These are phyloP conservation scores for Sporothrix pseudoabietina DNA, from an alignment of 2,329 filamentous ascomycete species.

Conservation along the genomic window DNA sequence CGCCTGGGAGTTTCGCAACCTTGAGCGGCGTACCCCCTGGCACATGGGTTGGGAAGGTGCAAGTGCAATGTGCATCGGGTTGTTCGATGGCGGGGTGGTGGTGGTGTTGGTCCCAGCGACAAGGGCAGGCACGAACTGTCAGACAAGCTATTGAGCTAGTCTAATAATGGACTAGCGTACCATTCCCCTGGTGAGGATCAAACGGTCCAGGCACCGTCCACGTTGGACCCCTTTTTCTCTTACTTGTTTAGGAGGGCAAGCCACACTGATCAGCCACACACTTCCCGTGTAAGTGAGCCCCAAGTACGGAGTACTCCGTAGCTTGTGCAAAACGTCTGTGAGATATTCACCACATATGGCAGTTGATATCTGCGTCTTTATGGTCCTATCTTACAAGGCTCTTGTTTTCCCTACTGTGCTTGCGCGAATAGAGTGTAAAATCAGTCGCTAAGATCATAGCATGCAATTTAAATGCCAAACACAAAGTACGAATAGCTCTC, in stretches of 20 bases:
- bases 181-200: slow-evolving; percentile 12
- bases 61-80: neutral
- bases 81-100: neutral
- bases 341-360: neutral
- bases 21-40: slow-evolving; percentile 25
- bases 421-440: neutral
- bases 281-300: neutral
- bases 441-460: neutral
- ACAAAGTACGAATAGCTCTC: neutral
- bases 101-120: slow-evolving; percentile 17
- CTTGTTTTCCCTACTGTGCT: neutral
- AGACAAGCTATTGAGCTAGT: slow-evolving; percentile 2
- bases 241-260: neutral
- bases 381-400: neutral
- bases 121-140: neutral
- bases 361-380: neutral
- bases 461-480: neutral
- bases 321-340: too few relatives aligned
- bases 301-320: too few relatives aligned
- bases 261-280: slow-evolving; percentile 13
- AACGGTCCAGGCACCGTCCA: slow-evolving; percentile 7
- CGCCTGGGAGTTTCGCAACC: slow-evolving; percentile 41
- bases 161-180: neutral
- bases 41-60: slow-evolving; percentile 12
- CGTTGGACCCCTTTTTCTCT: neutral